Base-by-base conservation (phyloP, 768 basidiomycete species). In the Austroboletus eburneus region DNA sequence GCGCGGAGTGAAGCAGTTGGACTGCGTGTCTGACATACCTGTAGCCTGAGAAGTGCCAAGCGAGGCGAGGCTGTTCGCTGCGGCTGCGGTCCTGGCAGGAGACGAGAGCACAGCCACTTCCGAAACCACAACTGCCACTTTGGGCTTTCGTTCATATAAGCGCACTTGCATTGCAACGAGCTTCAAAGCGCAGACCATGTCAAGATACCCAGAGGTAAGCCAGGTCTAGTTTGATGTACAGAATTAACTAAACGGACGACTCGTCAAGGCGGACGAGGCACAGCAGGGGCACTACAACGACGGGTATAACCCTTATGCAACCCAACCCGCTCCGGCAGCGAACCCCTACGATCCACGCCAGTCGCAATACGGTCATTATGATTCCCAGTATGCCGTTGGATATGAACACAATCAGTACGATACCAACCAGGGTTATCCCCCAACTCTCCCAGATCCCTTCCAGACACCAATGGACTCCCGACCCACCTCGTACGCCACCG, bases 261-360 rank as follows among this genome's bases (percentile, higher is more conserved):
- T n/a, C n/a, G n/a, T 29, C 30, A 44, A 85, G 80, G 75, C 79
- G 4, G 81, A 87, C 62, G 81, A 86, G 63, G 78, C 72, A 13
- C 83, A 83, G 52, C 73, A 68, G 16, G 65, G 77, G 23, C 76
- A 75, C 46, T 84, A 86, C 64, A 83, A 85, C 57, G 84, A 87
- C 48, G 81, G 83, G 1, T 81, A 81, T 62, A 70, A 68, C 50
- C 73, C 77, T 8, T 79, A 83, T 51, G 57, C 66, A 42, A 50
- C 66, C 22, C 56, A 63, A n/a, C 59, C 51, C 12, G 8, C 42
- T 5, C 30, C 5, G 25, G 56, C 65, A 22, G 59, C 67, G 38
- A 68, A 65, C 39, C 72, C 72, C 6, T 74, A 72, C 49, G 75
- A 75, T 49, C 72, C 69, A 34, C 49, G 33, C 38, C 69, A 70